Evolutionary conservation across 805 yeast genomes (phyloP), one percentile per base, ranked within the genome.

Genomic region (Ogataea paraovalis): DNA sequence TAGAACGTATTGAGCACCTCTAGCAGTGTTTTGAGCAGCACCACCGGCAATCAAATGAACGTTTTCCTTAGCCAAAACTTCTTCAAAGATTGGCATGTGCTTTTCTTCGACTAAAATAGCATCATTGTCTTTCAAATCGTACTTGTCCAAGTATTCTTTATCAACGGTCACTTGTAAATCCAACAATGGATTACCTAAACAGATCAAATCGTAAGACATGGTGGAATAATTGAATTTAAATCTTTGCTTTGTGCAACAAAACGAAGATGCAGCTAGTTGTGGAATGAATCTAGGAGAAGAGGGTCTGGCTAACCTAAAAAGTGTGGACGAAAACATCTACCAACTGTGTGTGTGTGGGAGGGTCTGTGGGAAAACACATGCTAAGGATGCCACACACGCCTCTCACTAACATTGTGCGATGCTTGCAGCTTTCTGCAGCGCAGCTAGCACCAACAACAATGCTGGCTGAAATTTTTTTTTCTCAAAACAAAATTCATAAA

Each of bases 1-100:
- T 44, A 94, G 78, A 47, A 89, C 70, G 72, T 88, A 92, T 66
- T 92, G 97, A 43, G 98, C 98, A 65, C 96, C 99, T 73, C 99
- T 83, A 49, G 98, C 97, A 55, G 98, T 82, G 76, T 94, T 94
- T 75, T 94, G 99, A 51, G 97, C 99, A 61, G 99, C 99, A 68
- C 99, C 99, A 59, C 99, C 99, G 52, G 99, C 99, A 58, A 92
- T 80, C 52, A 82, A 70, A 60, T 81, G 79, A 53, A 88, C 82
- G 50, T 76, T 79, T 33, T 76, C 73, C 65, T 72, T 72, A 33
- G 74, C 68, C 46, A 89, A 71, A 56, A 87, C 78, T 69, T 94
- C 98, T 49, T 79, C 84, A 69, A 75, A 94, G 65, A 94, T 87
- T 46, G 92, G 87, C 81, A 82, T 71, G 73, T 89, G 97, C 67